Base-by-base conservation (phyloP, 2,329 filamentous ascomycete genomes). In the Phialophora verrucosa region DNA sequence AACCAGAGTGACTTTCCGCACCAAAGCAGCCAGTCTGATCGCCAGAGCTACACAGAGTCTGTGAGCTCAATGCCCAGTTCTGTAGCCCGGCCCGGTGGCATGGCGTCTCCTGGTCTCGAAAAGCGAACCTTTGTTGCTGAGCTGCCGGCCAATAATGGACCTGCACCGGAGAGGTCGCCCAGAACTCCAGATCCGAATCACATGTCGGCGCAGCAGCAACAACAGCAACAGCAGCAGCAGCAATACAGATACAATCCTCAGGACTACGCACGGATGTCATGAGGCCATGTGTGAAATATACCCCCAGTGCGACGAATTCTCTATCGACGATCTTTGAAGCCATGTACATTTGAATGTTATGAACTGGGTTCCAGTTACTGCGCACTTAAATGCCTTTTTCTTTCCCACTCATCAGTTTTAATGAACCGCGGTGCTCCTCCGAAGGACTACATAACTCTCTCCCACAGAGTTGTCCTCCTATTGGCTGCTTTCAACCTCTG, bases 241-340 rank as follows among this genome's bases (percentile, higher is more conserved):
- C 64, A 66, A 55, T 68, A 66, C 42, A 61, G 66, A 42, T 70
- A 70, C 63, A 69, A 69, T 42, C 69, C 69, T 8, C 64, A 63
- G 44, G 69, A 70, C 38, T 70, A 69, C 59, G 69, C 62, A 3
- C 57, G 67, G 4, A 63, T 67, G 62, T 67, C 67, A 60, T 68
- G 55, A 68, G 42, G 20, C 10, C 17, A 35, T 27, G 7, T 35
- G 12, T 50, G 27, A 20, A 47, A 6, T 42, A 53, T 61, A 55
- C 53, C 49, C 27, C 29, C 12, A 31, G 25, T n/a, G 14, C 35
- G 47, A 64, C 62, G 56, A 64, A 29, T 64, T 47, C 59, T 55
- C 59, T 59, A 51, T 29, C 59, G 23, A 53, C 55, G 23, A 64
- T 59, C n/a, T 64, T 59, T 54, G 55, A 54, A 38, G 7, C 20